Evolutionary conservation across 192 early-diverging fungal species (phyloP).

Genomic region (Backusella circina): DNA sequence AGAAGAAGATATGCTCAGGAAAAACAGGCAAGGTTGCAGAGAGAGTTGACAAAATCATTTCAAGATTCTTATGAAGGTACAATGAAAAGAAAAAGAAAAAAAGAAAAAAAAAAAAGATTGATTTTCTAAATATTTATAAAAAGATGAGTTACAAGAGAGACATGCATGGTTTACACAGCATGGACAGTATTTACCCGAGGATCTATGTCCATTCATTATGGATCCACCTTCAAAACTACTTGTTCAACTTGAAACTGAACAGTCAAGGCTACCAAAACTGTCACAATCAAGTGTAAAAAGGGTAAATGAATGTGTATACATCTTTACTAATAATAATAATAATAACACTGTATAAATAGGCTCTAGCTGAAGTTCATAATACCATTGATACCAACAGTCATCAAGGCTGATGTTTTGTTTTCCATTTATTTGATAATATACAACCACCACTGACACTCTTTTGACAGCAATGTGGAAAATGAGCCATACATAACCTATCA

Average conservation of each 20-base stretch:
- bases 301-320: too few relatives aligned
- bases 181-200: constrained; percentile 30
- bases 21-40: constrained; percentile 9
- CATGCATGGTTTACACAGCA: constrained; percentile 21
- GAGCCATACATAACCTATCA: background rate
- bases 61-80: constrained; percentile 24
- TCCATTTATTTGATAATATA: background rate
- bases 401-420: background rate
- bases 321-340: too few relatives aligned
- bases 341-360: too few relatives aligned
- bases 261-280: background rate
- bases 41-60: constrained; percentile 10
- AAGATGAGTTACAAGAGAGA: constrained; percentile 28
- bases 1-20: constrained; percentile 16
- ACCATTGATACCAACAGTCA: background rate
- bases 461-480: background rate
- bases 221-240: constrained; percentile 11
- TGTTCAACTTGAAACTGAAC: background rate
- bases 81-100: background rate
- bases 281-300: constrained; percentile 5
- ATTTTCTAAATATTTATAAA: background rate
- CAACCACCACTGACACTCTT: background rate
- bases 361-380: background rate
- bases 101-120: background rate
- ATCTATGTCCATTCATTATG: constrained; percentile 30